Evolutionary conservation across 2,329 filamentous ascomycete genomes (phyloP).

Genomic region (Penicillium glabrum): DNA sequence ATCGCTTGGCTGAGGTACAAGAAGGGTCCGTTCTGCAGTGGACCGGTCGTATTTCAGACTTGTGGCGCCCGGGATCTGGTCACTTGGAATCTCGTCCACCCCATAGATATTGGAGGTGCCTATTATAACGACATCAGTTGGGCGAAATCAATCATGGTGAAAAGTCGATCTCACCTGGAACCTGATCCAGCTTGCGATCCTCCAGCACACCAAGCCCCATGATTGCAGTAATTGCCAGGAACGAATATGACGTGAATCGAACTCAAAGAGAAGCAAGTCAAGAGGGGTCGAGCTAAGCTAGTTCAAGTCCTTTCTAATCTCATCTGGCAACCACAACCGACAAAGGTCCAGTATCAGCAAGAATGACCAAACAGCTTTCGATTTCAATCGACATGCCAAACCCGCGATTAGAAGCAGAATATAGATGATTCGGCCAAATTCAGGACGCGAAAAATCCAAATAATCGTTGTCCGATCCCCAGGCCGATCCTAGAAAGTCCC

Average conservation of each 20-base stretch:
- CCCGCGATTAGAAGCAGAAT: background rate
- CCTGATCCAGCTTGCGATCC: slow-evolving; percentile 63
- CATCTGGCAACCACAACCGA: background rate
- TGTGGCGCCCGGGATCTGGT: slow-evolving; percentile 34
- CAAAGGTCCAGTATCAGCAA: background rate
- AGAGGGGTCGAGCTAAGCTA: background rate
- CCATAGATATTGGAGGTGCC: slow-evolving; percentile 61
- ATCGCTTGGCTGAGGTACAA: slow-evolving; percentile 87
- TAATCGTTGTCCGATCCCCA: background rate
- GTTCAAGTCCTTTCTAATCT: background rate
- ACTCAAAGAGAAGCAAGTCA: background rate
- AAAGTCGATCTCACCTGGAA: slow-evolving; percentile 63
- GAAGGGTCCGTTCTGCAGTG: slow-evolving; percentile 68
- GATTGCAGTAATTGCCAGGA: background rate
- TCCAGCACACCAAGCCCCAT: slow-evolving; percentile 77
- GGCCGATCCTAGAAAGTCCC: background rate
- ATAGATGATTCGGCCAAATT: background rate
- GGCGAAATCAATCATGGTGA: background rate
- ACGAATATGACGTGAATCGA: background rate
- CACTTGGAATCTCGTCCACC: slow-evolving; percentile 46
- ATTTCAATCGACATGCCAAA: background rate
- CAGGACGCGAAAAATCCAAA: background rate
- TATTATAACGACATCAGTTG: slow-evolving; percentile 7
- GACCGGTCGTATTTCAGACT: slow-evolving; percentile 71
- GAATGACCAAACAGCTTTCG: background rate